Evolutionary conservation across 163 green algal species (phyloP), one percentile per base, ranked within the genome.

Genomic region (Chlamydomonas reinhardtii): DNA sequence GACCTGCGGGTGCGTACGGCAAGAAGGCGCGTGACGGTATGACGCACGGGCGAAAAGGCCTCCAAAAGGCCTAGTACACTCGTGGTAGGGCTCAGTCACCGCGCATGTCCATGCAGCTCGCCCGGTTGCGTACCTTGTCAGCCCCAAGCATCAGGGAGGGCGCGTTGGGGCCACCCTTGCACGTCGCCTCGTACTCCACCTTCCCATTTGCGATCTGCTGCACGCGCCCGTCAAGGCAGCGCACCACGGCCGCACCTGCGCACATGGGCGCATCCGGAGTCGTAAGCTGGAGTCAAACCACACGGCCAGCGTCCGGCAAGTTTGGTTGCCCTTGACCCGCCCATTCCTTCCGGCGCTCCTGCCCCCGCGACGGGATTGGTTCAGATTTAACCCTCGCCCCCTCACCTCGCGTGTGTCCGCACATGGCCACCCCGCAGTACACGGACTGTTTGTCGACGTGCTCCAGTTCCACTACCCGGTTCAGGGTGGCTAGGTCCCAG

Each of bases 361-460:
- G n/a, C n/a, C n/a, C n/a, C n/a, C n/a, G n/a, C n/a, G n/a, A n/a
- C n/a, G n/a, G n/a, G n/a, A n/a, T n/a, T n/a, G n/a, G n/a, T n/a
- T n/a, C n/a, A n/a, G n/a, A n/a, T n/a, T n/a, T n/a, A n/a, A n/a
- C n/a, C n/a, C n/a, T n/a, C n/a, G n/a, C n/a, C n/a, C n/a, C 17
- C 78, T 16, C 43, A 76, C 77, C 77, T 31, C 43, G 17, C 62
- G 66, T 54, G 20, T 43, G 39, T 52, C 68, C 87, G 71, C 66
- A 84, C 39, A 90, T 81, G 34, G 68, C 31, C 27, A 88, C 75
- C 6, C 48, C 76, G 74, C 61, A 88, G 83, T 93, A 95, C 69
- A 94, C 83, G 61, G 82, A 88, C 37, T 85, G 76, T 83, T 95
- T 95, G 87, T 95, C 93, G 29, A 95, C 93, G 72, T 91, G 91